Base-by-base conservation (phyloP, 2,329 filamentous ascomycete species). In the Trichoderma pleuroti region DNA sequence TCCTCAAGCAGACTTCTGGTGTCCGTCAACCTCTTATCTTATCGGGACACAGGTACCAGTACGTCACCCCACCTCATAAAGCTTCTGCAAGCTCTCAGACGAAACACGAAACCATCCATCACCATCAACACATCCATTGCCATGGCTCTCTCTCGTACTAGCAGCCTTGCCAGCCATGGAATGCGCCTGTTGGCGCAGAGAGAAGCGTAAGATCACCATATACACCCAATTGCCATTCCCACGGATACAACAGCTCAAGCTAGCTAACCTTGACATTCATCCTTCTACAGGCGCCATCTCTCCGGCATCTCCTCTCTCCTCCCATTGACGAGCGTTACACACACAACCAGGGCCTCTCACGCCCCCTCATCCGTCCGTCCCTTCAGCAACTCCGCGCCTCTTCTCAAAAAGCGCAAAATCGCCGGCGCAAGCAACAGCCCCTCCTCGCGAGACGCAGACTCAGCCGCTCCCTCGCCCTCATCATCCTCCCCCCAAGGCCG, bases 361-460 rank as follows among this genome's bases (percentile, higher is more conserved):
- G 1, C 69, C 11, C 30, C 57, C 12, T 36, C 66, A 3, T 24
- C 30, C 36, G 14, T 61, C 39, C 80, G 80, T 4, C 34, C 72
- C 52, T 81, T 83, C 74, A 77, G 73, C 74, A 75, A 75, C 46
- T 78, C 78, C 9, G 34, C 74, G 2, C 24, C 72, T 0, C 73
- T 79, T 46, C 71, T 76, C 59, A 84, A 83, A 77, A 83, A 83
- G 76, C 79, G 78, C 75, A 83, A 81, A 70, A 76, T 79, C 59
- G 75, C 79, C 4, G 70, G 76, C 4, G 74, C 80, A 8, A 72
- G 72, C 71, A 76, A 79, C 73, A 79, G 77, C 57, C 77, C 79
- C 26, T 71, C 46, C 71, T 73, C 56, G 72, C 24, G 21, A 26
- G 34, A 39, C 57, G 26, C 34, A 36, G 57, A 36, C 24, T 36